Evolutionary conservation across 2,329 filamentous ascomycete genomes (phyloP).

Genomic region (Sporothrix schenckii): DNA sequence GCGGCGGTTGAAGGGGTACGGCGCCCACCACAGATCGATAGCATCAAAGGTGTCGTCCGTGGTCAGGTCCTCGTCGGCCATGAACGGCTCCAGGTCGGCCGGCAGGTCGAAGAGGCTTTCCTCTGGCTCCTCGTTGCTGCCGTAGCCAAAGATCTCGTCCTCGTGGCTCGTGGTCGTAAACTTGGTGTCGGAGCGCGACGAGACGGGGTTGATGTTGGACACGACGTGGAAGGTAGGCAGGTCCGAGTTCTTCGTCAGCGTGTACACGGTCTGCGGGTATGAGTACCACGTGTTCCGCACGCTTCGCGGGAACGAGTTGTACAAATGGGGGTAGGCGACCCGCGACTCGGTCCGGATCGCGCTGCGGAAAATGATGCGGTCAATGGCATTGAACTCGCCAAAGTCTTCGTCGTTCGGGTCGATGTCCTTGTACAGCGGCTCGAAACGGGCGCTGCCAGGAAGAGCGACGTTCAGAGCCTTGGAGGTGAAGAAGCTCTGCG

Average conservation of each 20-base stretch:
- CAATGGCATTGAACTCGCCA: conserved; percentile 98
- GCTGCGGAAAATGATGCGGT: conserved; percentile 96
- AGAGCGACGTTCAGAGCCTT: conserved; percentile 97
- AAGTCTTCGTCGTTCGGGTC: conserved; percentile 99
- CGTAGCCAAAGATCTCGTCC: conserved; percentile 85
- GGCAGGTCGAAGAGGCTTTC: conserved; percentile 87
- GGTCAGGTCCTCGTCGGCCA: conserved; percentile 85
- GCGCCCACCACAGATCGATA: conserved; percentile 97
- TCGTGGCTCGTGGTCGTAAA: conserved; percentile 92
- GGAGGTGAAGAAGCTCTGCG: conserved; percentile 91
- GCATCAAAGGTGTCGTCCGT: conserved; percentile 88
- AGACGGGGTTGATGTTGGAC: conserved; percentile 96
- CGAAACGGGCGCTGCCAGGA: conserved; percentile 94
- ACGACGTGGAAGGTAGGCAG: conserved; percentile 98
- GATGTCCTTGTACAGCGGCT: conserved; percentile 97
- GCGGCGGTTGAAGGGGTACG: conserved; percentile 90
- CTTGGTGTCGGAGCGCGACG: conserved; percentile 92
- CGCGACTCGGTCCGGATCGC: conserved; percentile 95
- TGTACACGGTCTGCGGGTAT: conserved; percentile 88
- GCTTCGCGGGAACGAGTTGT: conserved; percentile 93
- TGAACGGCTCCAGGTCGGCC: conserved; percentile 78
- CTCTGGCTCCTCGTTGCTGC: conserved; percentile 71
- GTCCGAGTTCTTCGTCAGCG: conserved; percentile 81
- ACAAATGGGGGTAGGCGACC: conserved; percentile 91
- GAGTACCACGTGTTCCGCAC: conserved; percentile 94